A percentile compares a stretch with the other conserved stretches of the same genome.
Evolutionary conservation across 2,329 filamentous ascomycete genomes (phyloP).

Genomic region (Magnaporthiopsis incrustans): DNA sequence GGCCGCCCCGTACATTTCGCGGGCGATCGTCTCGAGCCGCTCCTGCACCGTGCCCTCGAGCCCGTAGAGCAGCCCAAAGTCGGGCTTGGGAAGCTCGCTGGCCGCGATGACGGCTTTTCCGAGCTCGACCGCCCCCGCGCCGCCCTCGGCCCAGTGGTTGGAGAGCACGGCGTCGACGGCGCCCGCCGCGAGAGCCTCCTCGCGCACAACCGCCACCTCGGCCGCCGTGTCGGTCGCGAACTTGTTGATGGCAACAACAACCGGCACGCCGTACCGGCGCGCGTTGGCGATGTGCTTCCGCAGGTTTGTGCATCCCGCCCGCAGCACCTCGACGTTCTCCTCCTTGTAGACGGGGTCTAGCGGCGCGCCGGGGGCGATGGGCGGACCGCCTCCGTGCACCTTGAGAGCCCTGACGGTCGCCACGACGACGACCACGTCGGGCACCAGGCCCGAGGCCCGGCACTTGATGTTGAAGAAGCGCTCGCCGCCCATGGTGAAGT

Average conservation of each 20-base stretch:
- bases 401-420: conserved; percentile 94
- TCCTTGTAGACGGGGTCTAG: conserved; percentile 84
- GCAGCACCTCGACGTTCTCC: conserved; percentile 87
- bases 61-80: conserved; percentile 81
- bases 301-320: conserved; percentile 85
- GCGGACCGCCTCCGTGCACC: conserved; percentile 93
- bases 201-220: conserved; percentile 79
- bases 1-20: conserved; percentile 88
- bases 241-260: conserved; percentile 95
- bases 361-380: conserved; percentile 77
- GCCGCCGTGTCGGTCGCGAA: conserved; percentile 91
- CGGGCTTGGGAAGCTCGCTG: conserved; percentile 65
- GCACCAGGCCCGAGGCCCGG: conserved; percentile 82
- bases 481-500: conserved; percentile 99
- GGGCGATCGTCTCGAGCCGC: conserved; percentile 80
- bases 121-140: conserved; percentile 80
- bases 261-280: conserved; percentile 79
- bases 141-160: conserved; percentile 96
- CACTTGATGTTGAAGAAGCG: conserved; percentile 99
- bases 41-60: conserved; percentile 74
- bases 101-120: conserved; percentile 81
- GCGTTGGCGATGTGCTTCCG: conserved; percentile 94
- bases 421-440: conserved; percentile 90
- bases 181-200: conserved; percentile 85
- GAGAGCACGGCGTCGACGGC: conserved; percentile 89